Conservation (phyloP, 1,284 basidiomycete genomes). For the Pulveroboletus sp. region DNA sequence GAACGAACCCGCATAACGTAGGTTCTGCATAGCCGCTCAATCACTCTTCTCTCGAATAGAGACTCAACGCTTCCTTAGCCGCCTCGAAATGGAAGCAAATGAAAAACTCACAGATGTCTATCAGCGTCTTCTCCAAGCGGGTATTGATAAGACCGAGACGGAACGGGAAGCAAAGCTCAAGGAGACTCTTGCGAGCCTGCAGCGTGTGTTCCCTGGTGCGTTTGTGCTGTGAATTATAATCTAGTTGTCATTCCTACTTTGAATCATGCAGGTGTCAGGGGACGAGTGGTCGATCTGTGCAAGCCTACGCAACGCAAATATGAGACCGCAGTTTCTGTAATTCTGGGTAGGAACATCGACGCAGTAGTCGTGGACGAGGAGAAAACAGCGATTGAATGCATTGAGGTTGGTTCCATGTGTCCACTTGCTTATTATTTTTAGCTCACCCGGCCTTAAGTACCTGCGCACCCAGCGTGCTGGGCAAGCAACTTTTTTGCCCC, state of each 20-base stretch:
- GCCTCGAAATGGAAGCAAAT: slow-evolving; percentile 86
- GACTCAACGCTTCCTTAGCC: slow-evolving; percentile 47
- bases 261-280: slow-evolving; percentile 72
- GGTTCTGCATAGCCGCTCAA: slow-evolving; percentile 28
- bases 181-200: slow-evolving; percentile 82
- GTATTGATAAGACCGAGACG: slow-evolving; percentile 82
- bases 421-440: neutral
- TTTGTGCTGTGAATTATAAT: slow-evolving; percentile 3
- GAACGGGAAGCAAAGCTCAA: slow-evolving; percentile 85
- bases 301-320: slow-evolving; percentile 93
- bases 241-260: neutral
- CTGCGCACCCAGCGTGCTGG: slow-evolving; percentile 94
- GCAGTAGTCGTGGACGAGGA: slow-evolving; percentile 96
- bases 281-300: slow-evolving; percentile 90
- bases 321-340: slow-evolving; percentile 91
- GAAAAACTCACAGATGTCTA: slow-evolving; percentile 87
- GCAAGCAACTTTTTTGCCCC: slow-evolving; percentile 95
- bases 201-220: slow-evolving; percentile 83
- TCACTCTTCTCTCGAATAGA: neutral
- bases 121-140: slow-evolving; percentile 85
- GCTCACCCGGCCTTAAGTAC: slow-evolving; percentile 55
- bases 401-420: slow-evolving; percentile 61
- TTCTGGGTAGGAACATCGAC: slow-evolving; percentile 93
- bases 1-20: slow-evolving; percentile 75
- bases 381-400: slow-evolving; percentile 96